Evolutionary conservation across 2,329 filamentous ascomycete genomes (phyloP), one percentile per base, ranked within the genome.

Genomic region (Colletotrichum falcatum): DNA sequence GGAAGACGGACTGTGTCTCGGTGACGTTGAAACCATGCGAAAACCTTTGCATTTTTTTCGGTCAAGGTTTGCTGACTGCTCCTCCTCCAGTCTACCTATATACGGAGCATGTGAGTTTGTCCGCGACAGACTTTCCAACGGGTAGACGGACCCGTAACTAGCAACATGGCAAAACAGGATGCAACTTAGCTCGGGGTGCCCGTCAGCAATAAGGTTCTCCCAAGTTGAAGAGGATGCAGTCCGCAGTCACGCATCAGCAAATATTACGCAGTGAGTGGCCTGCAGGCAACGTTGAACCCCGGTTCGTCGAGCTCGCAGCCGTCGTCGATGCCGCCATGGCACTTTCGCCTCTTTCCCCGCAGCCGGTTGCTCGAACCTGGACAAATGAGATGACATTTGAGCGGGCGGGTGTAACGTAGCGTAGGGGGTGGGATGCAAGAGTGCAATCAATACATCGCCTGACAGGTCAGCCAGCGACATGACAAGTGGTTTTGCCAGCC

Each of bases 271-370:
- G 44, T 46, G 26, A 33, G 30, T 33, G 30, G 3, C 3, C 3
- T 33, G 26, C 14, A 49, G 30, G 42, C n/a, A 28, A 49, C 26
- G n/a, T 7, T 30, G 9, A 49, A 37, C 16, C 58, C 58, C n/a
- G 35, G 53, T 42, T 26, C 18, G 60, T 53, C 48, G 39, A 53
- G 33, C 35, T 35, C 16, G 23, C 23, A 39, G 30, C 49, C 26
- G 62, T 46, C 3, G 9, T 11, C 14, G 7, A 60, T 49, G 30
- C 33, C 51, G 51, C 44, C 18, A 48, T 62, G 67, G 51, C 48
- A 63, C 64, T 54, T 54, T 63, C 58, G 64, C 63, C 64, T 61
- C 64, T 66, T 66, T 62, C 67, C 67, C 67, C 67, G 67, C 67
- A 67, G 64, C 59, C 63, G n/a, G 49, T 35, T 42, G 37, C 51